Evolutionary conservation across 75 land plant species (phyloP).

Genomic region (Ceratopteris richardii): DNA sequence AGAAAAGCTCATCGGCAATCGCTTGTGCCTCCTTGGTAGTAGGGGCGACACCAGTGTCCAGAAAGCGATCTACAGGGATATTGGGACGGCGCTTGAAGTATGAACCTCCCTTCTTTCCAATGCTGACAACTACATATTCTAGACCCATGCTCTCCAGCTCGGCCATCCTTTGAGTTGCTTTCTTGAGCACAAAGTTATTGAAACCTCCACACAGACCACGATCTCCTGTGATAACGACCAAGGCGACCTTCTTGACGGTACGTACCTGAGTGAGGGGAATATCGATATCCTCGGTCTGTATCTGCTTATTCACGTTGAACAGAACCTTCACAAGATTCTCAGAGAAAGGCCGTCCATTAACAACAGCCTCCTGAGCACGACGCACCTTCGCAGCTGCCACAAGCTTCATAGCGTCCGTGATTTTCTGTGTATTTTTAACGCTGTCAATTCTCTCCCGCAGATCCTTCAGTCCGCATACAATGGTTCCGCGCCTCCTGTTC

Average conservation of each 20-base stretch:
- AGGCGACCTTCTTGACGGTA: constrained; percentile 47
- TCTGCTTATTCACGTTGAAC: constrained; percentile 45
- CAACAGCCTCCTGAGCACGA: constrained; percentile 66
- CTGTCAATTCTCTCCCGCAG: constrained; percentile 45
- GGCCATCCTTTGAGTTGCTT: constrained; percentile 38
- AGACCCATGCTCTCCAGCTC: constrained; percentile 33
- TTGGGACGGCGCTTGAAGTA: constrained; percentile 47
- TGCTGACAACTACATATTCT: constrained; percentile 32
- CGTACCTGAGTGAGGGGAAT: constrained; percentile 49
- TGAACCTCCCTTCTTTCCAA: constrained; percentile 53
- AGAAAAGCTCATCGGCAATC: constrained; percentile 58
- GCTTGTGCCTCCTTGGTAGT: constrained; percentile 65
- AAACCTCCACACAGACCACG: constrained; percentile 64
- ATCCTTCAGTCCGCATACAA: constrained; percentile 41
- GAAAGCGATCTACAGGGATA: constrained; percentile 42
- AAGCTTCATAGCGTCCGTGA: constrained; percentile 81
- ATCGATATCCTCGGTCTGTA: constrained; percentile 47
- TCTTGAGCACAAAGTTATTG: constrained; percentile 52
- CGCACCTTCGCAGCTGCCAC: constrained; percentile 74
- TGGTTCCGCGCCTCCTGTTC: constrained; percentile 7
- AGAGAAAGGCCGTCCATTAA: constrained; percentile 57
- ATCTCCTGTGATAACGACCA: constrained; percentile 63
- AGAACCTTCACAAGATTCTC: constrained; percentile 55
- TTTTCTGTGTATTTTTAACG: constrained; percentile 62
- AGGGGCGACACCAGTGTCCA: constrained; percentile 30